Percentiles rank a stretch among this genome's conserved stretches.
These are phyloP conservation scores for Psilocybe sp. DNA, from an alignment of 768 basidiomycete species.

Conservation along the genomic window DNA sequence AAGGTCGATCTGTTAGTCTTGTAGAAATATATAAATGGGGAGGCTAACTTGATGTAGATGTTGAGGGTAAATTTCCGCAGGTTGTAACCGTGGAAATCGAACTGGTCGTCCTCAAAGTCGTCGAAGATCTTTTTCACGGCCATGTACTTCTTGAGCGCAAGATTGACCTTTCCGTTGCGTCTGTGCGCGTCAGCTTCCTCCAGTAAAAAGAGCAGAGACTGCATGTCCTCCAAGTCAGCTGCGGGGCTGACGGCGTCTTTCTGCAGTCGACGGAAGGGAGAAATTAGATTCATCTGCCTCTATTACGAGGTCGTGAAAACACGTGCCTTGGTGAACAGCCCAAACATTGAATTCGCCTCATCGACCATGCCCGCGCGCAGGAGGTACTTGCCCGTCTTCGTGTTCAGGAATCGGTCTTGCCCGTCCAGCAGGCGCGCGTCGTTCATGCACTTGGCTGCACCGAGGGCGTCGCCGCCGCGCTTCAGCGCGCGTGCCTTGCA, in stretches of 20 bases:
- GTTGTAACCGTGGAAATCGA: slow-evolving; percentile 96
- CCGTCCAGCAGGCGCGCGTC: slow-evolving; percentile 84
- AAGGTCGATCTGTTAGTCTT: slow-evolving; percentile 1
- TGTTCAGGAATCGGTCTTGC: slow-evolving; percentile 94
- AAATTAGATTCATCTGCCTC: background rate
- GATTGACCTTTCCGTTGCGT: slow-evolving; percentile 59
- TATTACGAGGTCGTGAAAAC: background rate
- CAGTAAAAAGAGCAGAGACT: slow-evolving; percentile 81
- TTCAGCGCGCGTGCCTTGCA: slow-evolving; percentile 83
- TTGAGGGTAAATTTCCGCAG: slow-evolving; percentile 85
- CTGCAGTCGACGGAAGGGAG: slow-evolving; percentile 33
- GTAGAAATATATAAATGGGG: background rate
- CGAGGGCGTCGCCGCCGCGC: slow-evolving; percentile 74
- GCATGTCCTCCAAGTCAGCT: slow-evolving; percentile 92
- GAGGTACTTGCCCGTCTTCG: slow-evolving; percentile 89
- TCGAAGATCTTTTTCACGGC: slow-evolving; percentile 81
- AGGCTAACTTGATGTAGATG: slow-evolving; percentile 76
- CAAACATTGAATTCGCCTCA: slow-evolving; percentile 72
- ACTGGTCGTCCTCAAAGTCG: slow-evolving; percentile 92
- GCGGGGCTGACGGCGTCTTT: slow-evolving; percentile 80
- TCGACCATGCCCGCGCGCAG: slow-evolving; percentile 78
- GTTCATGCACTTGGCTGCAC: slow-evolving; percentile 74
- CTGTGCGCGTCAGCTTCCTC: slow-evolving; percentile 79
- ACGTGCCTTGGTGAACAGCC: slow-evolving; percentile 86
- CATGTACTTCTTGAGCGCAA: slow-evolving; percentile 85